Conservation (phyloP, 345 rosid species). For the Hevea brasiliensis region DNA sequence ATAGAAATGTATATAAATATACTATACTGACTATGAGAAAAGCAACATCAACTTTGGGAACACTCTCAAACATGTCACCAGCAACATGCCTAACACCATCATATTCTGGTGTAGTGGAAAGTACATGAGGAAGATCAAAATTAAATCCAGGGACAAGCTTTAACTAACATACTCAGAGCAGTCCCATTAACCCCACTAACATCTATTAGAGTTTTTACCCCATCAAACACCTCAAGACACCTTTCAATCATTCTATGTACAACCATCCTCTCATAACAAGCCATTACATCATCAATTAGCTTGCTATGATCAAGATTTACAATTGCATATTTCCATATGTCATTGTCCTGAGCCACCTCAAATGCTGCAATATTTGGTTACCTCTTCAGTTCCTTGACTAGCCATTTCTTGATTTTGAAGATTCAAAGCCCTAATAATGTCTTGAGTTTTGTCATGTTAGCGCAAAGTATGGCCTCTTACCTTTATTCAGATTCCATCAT, state of each 20-base stretch:
- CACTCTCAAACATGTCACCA: conserved; percentile 64
- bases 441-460: too few relatives aligned
- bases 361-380: conserved; percentile 48
- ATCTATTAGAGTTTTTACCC: conserved; percentile 56
- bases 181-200: conserved; percentile 77
- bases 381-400: too few relatives aligned
- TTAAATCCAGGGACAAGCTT: conserved; percentile 65
- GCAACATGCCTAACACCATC: conserved; percentile 53
- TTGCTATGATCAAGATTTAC: conserved; percentile 37
- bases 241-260: conserved; percentile 36
- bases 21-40: conserved; percentile 46
- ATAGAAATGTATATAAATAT: too few relatives aligned
- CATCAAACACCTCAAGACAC: conserved; percentile 56
- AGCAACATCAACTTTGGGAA: conserved; percentile 63
- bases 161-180: conserved; percentile 43
- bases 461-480: too few relatives aligned
- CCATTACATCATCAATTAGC: conserved; percentile 65
- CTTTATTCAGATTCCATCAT: too few relatives aligned
- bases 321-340: conserved; percentile 47
- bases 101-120: conserved; percentile 31
- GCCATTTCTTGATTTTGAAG: too few relatives aligned
- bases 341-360: conserved; percentile 46
- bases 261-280: conserved; percentile 44
- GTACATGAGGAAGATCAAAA: conserved; percentile 79
- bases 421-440: too few relatives aligned